Evolutionary conservation across 1,139 yeast species (phyloP).

Genomic region (Taphrina flavorubra): DNA sequence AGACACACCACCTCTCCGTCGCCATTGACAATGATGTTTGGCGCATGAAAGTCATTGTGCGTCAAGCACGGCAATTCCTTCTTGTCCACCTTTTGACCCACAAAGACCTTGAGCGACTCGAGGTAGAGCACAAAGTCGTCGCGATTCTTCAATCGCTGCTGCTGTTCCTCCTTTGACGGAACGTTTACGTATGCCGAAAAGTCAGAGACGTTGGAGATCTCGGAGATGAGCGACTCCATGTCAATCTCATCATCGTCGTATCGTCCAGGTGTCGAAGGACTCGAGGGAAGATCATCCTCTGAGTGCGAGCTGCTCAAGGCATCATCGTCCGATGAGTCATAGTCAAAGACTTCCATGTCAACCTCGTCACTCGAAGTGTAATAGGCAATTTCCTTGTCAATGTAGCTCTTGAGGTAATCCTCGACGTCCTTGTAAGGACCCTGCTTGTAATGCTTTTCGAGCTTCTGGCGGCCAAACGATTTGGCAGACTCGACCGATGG

Average conservation of each 20-base stretch:
- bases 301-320: neutral
- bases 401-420: slow-evolving; percentile 11
- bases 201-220: neutral
- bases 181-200: neutral
- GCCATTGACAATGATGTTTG: slow-evolving; percentile 8
- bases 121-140: slow-evolving; percentile 18
- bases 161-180: slow-evolving; percentile 9
- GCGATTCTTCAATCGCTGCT: slow-evolving; percentile 5
- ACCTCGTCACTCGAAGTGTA: slow-evolving; percentile 19
- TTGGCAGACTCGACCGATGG: slow-evolving; percentile 11
- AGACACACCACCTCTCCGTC: neutral
- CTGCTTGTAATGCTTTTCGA: neutral
- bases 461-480: neutral
- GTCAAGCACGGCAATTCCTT: slow-evolving; percentile 19
- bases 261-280: neutral
- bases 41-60: slow-evolving; percentile 19
- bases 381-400: slow-evolving; percentile 20
- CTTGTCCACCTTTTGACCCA: slow-evolving; percentile 1
- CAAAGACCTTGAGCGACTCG: neutral
- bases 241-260: neutral
- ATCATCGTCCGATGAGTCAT: neutral
- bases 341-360: slow-evolving; percentile 19
- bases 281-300: neutral
- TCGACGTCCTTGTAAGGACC: slow-evolving; percentile 12
- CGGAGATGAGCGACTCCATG: slow-evolving; percentile 9